These are phyloP conservation scores for Euphrasia confusa DNA, from an alignment of 257 asterid species.

Conservation along the genomic window DNA sequence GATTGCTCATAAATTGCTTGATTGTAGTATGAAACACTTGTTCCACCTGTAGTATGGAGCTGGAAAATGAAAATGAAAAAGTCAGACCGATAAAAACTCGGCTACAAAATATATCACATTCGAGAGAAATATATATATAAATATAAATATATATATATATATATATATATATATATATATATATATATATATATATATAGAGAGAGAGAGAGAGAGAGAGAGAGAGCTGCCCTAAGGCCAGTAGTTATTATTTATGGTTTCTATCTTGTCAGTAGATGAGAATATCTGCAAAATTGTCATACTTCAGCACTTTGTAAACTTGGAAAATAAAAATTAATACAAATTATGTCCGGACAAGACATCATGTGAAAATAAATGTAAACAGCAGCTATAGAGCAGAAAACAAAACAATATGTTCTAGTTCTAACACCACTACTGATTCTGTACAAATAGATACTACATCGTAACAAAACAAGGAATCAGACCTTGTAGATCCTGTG, in stretches of 20 bases:
- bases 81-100: too few species aligned
- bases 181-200: too few species aligned
- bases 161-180: too few species aligned
- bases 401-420: slow-evolving; percentile 2
- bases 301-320: slow-evolving; percentile 11
- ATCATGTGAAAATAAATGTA: slow-evolving; percentile 8
- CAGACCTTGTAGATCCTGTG: slow-evolving; percentile 66
- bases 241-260: slow-evolving; percentile 51
- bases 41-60: too few species aligned
- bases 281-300: slow-evolving; percentile 46
- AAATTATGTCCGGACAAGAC: slow-evolving; percentile 9
- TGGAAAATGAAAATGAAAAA: too few species aligned
- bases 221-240: slow-evolving; percentile 50
- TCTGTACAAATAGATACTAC: slow-evolving; percentile 1
- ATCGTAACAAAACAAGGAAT: slow-evolving; percentile 15
- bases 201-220: slow-evolving; percentile 11
- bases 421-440: slow-evolving; percentile 18
- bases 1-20: too few species aligned
- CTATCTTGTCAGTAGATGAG: slow-evolving; percentile 50
- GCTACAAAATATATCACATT: too few species aligned
- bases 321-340: slow-evolving; percentile 9
- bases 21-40: too few species aligned
- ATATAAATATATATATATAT: too few species aligned
- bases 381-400: slow-evolving; percentile 15
- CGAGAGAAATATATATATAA: too few species aligned